Base-by-base conservation (phyloP, 208 protist species). In the Wallacemonas sp. region DNA sequence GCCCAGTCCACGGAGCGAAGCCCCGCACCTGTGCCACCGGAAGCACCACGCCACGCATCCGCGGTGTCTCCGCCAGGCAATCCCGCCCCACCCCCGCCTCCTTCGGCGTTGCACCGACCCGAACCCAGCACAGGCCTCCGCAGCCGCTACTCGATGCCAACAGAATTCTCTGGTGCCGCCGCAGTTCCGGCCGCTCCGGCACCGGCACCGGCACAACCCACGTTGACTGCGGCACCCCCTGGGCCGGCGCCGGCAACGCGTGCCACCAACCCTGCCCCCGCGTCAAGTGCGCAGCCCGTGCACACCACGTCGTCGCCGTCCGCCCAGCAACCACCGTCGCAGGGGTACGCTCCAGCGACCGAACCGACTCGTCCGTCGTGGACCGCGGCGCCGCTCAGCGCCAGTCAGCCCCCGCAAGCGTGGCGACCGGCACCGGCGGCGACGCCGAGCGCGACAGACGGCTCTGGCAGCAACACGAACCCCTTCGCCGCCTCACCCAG, bases 191-290 rank as follows among this genome's bases (percentile, higher is more conserved):
- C 50, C 29, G 36, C 34, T 44, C 57, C 19, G 33, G 22, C 8
- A 26, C 29, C 8, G 44, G 55, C 0, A 26, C 27, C 46, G 26
- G 8, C 30, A 29, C 29, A 44, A 6, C 34, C 33, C 17, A 12
- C 41, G 24, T 19, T n/a, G 9, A 10, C 44, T n/a, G 44, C 22
- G 12, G 9, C 44, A 9, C 44, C 15, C 9, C 8, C 10, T n/a
- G 21, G n/a, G 53, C 64, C 45, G 38, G 44, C 29, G 50, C 21
- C 63, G 42, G 61, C n/a, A n/a, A n/a, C n/a, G n/a, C n/a, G n/a
- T n/a, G n/a, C 60, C 42, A 60, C 58, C 59, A 53, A 61, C 46
- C 13, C 30, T 15, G 12, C 65, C 39, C 37, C 44, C 9, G 3
- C 53, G 2, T 17, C 27, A 9, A 27, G 41, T 30, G 19, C 19